Evolutionary conservation across 2,329 filamentous ascomycete genomes (phyloP).

Genomic region (Talaromyces marneffei): DNA sequence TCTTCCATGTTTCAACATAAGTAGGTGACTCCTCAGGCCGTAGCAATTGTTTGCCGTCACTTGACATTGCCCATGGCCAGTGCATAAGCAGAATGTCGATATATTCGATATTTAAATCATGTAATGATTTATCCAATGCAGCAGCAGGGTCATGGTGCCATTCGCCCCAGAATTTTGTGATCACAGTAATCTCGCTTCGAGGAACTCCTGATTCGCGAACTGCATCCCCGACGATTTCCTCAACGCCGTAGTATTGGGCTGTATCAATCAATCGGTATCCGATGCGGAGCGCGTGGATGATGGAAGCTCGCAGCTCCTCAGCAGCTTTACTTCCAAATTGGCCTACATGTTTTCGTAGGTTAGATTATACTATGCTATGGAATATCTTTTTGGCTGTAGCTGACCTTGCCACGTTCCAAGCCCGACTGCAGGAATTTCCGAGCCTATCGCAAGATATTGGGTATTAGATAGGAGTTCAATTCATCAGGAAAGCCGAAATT

Average conservation of each 20-base stretch:
- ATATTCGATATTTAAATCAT: slow-evolving; percentile 21
- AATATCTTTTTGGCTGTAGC: too few species aligned
- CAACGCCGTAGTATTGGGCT: slow-evolving; percentile 30
- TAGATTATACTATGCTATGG: background rate
- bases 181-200: slow-evolving; percentile 46
- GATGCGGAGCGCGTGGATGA: background rate
- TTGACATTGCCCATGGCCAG: background rate
- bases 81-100: slow-evolving; percentile 10
- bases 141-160: slow-evolving; percentile 18
- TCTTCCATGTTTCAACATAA: slow-evolving; percentile 7
- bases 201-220: slow-evolving; percentile 31
- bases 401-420: background rate
- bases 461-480: background rate
- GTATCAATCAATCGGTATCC: slow-evolving; percentile 10
- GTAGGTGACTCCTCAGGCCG: background rate
- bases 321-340: slow-evolving; percentile 1
- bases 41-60: background rate
- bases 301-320: background rate
- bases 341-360: background rate
- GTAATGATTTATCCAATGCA: slow-evolving; percentile 13
- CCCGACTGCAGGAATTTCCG: background rate
- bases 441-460: background rate
- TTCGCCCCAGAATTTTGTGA: slow-evolving; percentile 44
- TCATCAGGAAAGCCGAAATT: background rate
- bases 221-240: slow-evolving; percentile 40